phyloP scores from a whole-genome alignment of 805 yeast genomes.

The Torulaspora gathmanii region DNA sequence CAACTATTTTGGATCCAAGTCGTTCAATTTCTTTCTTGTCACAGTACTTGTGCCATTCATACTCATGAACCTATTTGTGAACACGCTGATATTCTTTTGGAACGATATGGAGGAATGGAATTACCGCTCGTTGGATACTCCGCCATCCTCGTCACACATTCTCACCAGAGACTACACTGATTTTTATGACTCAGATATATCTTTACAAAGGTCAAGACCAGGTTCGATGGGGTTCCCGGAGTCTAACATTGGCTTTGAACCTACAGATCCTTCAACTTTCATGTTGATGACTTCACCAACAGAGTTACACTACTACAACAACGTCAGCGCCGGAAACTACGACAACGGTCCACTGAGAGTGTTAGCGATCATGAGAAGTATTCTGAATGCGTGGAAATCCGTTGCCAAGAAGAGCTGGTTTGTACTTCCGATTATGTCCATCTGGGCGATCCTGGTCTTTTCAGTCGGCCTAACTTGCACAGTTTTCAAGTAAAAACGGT shows the following conservation, averaged over 20 bases:
- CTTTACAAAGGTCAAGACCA: slow-evolving; percentile 8
- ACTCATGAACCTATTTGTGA: slow-evolving; percentile 17
- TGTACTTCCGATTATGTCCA: slow-evolving; percentile 14
- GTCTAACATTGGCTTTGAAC: neutral
- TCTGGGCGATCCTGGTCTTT: slow-evolving; percentile 22
- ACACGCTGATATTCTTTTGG: slow-evolving; percentile 26
- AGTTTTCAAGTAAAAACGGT: neutral
- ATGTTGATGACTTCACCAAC: slow-evolving; percentile 7
- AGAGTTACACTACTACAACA: slow-evolving; percentile 8
- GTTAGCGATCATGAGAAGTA: slow-evolving; percentile 6
- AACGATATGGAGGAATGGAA: slow-evolving; percentile 21
- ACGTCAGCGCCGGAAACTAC: slow-evolving; percentile 4
- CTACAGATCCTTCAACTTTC: slow-evolving; percentile 1
- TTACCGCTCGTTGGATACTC: slow-evolving; percentile 9
- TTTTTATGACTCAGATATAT: slow-evolving; percentile 14
- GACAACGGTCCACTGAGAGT: slow-evolving; percentile 8
- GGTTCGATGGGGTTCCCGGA: slow-evolving; percentile 1
- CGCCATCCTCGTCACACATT: slow-evolving; percentile 1
- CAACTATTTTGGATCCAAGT: slow-evolving; percentile 35
- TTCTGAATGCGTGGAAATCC: slow-evolving; percentile 16
- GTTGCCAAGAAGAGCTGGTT: slow-evolving; percentile 16
- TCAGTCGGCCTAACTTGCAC: slow-evolving; percentile 15
- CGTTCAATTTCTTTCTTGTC: slow-evolving; percentile 30
- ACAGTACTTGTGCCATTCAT: slow-evolving; percentile 34
- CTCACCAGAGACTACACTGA: slow-evolving; percentile 10